These are phyloP conservation scores for Globisporangium spiculum DNA, from an alignment of 352 stramenopile genomes.

Conservation along the genomic window DNA sequence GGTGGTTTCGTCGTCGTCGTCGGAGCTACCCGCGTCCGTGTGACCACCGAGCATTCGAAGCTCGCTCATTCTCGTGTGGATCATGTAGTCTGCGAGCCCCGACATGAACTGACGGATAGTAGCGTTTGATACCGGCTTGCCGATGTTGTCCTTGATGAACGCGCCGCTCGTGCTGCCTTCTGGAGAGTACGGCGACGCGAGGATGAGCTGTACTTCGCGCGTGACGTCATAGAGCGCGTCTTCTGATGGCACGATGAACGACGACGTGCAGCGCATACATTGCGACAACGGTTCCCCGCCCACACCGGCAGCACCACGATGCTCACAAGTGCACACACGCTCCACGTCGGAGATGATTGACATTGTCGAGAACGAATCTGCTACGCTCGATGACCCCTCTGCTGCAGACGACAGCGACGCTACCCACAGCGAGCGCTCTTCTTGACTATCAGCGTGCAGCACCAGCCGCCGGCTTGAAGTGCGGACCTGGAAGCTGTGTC, in stretches of 20 bases:
- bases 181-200: constrained; percentile 81
- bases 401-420: constrained; percentile 64
- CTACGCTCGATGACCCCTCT: constrained; percentile 25
- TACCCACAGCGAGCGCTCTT: constrained; percentile 79
- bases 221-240: constrained; percentile 71
- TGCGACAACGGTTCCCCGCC: constrained; percentile 1
- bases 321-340: constrained; percentile 59
- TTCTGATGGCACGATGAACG: constrained; percentile 79
- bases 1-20: constrained; percentile 27
- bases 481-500: constrained; percentile 76
- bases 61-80: constrained; percentile 79
- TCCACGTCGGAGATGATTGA: constrained; percentile 31
- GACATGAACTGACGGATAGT: constrained; percentile 75
- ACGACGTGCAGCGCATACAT: constrained; percentile 70
- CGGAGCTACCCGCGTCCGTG: constrained; percentile 22
- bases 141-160: constrained; percentile 70
- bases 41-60: constrained; percentile 59
- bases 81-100: constrained; percentile 77
- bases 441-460: constrained; percentile 82
- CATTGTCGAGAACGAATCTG: constrained; percentile 17
- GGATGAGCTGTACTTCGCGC: constrained; percentile 76
- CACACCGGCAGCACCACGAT: constrained; percentile 26
- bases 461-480: constrained; percentile 57
- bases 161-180: constrained; percentile 70
- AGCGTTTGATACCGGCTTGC: constrained; percentile 43